Conservation (phyloP, 2,329 filamentous ascomycete genomes). For the Monosporascus ibericus region DNA sequence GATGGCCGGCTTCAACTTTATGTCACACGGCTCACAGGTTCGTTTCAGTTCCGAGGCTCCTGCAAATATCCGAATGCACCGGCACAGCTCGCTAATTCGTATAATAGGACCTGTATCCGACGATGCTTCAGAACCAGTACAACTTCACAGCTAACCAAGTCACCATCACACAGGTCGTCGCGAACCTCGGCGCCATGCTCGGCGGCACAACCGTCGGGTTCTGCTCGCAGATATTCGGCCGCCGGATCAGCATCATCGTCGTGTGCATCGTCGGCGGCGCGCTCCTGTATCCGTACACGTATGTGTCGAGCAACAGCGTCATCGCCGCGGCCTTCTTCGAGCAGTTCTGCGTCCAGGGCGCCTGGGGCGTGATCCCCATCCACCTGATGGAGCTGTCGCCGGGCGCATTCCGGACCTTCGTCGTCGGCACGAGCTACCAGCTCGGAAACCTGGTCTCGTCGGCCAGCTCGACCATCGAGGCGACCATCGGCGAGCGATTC, state of each 20-base stretch:
- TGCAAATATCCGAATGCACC: neutral
- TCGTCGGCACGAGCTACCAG: conserved; percentile 70
- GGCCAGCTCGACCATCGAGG: conserved; percentile 69
- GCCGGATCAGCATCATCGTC: conserved; percentile 61
- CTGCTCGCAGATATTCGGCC: conserved; percentile 62
- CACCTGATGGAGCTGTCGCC: conserved; percentile 74
- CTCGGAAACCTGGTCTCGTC: conserved; percentile 69
- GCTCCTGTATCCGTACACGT: conserved; percentile 78
- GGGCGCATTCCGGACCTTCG: conserved; percentile 66
- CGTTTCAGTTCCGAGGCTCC: neutral
- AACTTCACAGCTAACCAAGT: conserved; percentile 47
- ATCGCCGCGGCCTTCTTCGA: conserved; percentile 82
- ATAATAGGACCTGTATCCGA: conserved; percentile 50
- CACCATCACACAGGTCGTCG: conserved; percentile 66
- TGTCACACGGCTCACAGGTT: conserved; percentile 66
- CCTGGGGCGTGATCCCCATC: conserved; percentile 71
- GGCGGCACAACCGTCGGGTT: conserved; percentile 65
- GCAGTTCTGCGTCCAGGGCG: conserved; percentile 72
- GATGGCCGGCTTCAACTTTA: conserved; percentile 91
- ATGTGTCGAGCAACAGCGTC: conserved; percentile 53
- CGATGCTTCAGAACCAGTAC: conserved; percentile 53
- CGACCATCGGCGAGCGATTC: conserved; percentile 68
- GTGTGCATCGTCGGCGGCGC: conserved; percentile 64
- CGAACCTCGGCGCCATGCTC: conserved; percentile 63
- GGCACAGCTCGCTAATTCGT: neutral